Evolutionary conservation across 2,329 filamentous ascomycete species (phyloP).

Genomic region (Fusarium anthophilum): DNA sequence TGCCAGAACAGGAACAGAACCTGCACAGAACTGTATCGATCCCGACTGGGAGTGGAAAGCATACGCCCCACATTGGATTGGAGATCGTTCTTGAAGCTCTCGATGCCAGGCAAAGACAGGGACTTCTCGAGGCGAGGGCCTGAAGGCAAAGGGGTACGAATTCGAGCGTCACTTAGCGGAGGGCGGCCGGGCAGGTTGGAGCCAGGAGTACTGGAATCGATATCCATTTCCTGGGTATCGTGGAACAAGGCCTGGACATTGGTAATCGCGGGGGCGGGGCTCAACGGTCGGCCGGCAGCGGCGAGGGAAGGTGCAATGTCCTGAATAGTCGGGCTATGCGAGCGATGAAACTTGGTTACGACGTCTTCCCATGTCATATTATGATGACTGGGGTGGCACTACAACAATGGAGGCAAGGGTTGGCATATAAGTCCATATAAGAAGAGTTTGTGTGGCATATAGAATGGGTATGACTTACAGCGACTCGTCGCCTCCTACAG

Average conservation of each 20-base stretch:
- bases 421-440: conserved; percentile 26
- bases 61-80: conserved; percentile 61
- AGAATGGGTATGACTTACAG: conserved; percentile 56
- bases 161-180: conserved; percentile 57
- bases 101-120: conserved; percentile 59
- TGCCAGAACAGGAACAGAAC: conserved; percentile 66
- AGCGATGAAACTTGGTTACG: conserved; percentile 62
- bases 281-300: conserved; percentile 56
- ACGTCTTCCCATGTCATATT: conserved; percentile 70
- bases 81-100: conserved; percentile 62
- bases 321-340: conserved; percentile 61
- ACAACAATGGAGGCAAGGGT: conserved; percentile 29
- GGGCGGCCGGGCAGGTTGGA: conserved; percentile 51
- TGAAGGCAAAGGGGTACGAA: conserved; percentile 65
- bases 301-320: conserved; percentile 57
- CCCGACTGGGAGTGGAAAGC: conserved; percentile 59
- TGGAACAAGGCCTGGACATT: conserved; percentile 54
- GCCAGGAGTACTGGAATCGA: conserved; percentile 53
- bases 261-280: conserved; percentile 53
- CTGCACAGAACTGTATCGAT: conserved; percentile 63
- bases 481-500: conserved; percentile 65
- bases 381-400: conserved; percentile 69
- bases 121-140: conserved; percentile 65
- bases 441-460: background rate
- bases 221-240: conserved; percentile 64